A percentile compares a stretch with the other conserved stretches of the same genome.
phyloP scores from a whole-genome alignment of 2,329 filamentous ascomycete genomes.

The Fusarium domesticum region DNA sequence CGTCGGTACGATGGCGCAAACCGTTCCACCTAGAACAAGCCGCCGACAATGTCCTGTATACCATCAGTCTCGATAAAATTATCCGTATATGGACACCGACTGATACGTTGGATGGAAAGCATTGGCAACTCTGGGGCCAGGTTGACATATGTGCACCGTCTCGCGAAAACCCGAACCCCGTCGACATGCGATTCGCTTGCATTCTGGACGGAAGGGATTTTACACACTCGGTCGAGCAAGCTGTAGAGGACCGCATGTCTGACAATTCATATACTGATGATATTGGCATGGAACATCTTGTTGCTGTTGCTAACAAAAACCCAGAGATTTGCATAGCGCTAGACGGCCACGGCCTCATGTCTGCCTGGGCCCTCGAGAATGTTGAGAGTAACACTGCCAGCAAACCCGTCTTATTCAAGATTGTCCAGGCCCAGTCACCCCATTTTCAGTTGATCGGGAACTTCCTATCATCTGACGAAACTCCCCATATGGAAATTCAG shows the following conservation, averaged over 20 bases:
- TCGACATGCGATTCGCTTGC: constrained; percentile 52
- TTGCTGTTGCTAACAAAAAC: constrained; percentile 78
- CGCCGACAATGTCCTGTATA: constrained; percentile 85
- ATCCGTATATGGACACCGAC: constrained; percentile 81
- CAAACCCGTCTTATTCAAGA: constrained; percentile 73
- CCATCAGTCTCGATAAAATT: constrained; percentile 75
- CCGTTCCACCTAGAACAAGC: constrained; percentile 74
- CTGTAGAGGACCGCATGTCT: constrained; percentile 59
- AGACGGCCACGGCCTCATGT: constrained; percentile 82
- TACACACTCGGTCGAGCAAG: constrained; percentile 70
- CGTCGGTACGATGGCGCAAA: constrained; percentile 79
- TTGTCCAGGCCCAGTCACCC: constrained; percentile 68
- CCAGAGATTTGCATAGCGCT: constrained; percentile 86
- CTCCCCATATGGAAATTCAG: constrained; percentile 63
- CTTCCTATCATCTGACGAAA: constrained; percentile 25
- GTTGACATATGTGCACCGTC: constrained; percentile 75
- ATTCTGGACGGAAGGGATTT: constrained; percentile 82
- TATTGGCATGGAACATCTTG: constrained; percentile 72
- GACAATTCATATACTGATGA: constrained; percentile 59
- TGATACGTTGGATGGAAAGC: constrained; percentile 67
- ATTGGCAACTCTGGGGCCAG: constrained; percentile 75
- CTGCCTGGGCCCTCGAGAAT: constrained; percentile 89
- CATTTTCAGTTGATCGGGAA: constrained; percentile 48
- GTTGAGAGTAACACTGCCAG: constrained; percentile 68
- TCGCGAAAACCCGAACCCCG: constrained; percentile 37